A percentile compares a stretch with the other conserved stretches of the same genome.
Evolutionary conservation across 1,139 yeast species (phyloP).

Genomic region (Williopsis jadinii): DNA sequence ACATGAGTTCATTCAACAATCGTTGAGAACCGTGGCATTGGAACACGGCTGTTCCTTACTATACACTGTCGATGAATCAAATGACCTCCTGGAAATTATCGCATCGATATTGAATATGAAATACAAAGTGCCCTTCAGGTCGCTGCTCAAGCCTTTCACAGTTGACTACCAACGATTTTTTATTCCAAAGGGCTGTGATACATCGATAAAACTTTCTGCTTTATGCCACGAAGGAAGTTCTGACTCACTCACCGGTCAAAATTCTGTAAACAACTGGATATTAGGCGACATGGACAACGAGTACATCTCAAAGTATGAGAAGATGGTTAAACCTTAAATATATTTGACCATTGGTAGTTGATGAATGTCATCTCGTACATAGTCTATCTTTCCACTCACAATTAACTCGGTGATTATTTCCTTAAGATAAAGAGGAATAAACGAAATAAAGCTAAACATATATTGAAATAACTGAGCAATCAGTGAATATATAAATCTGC

Average conservation of each 20-base stretch:
- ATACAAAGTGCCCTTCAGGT: slow-evolving; percentile 4
- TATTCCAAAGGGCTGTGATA: slow-evolving; percentile 47
- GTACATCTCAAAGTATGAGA: slow-evolving; percentile 6
- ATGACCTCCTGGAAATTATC: slow-evolving; percentile 4
- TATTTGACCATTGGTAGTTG: too few relatives aligned
- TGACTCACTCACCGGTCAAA: slow-evolving; percentile 6
- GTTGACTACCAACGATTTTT: slow-evolving; percentile 31
- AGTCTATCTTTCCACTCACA: too few relatives aligned
- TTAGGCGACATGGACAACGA: slow-evolving; percentile 1
- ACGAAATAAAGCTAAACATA: too few relatives aligned
- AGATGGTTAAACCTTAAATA: slow-evolving; percentile 5
- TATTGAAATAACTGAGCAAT: too few relatives aligned
- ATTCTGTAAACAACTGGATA: slow-evolving; percentile 8
- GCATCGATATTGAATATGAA: slow-evolving; percentile 6
- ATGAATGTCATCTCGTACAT: too few relatives aligned
- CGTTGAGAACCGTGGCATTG: slow-evolving; percentile 41
- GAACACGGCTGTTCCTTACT: slow-evolving; percentile 35
- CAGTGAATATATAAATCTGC: too few relatives aligned
- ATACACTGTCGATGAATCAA: slow-evolving; percentile 11
- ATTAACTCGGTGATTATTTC: too few relatives aligned
- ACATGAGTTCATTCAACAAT: slow-evolving; percentile 46
- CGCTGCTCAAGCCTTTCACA: slow-evolving; percentile 23
- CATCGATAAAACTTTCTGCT: slow-evolving; percentile 42
- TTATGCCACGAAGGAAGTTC: slow-evolving; percentile 28
- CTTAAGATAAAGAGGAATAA: too few relatives aligned